Conservation (phyloP, 2,329 filamentous ascomycete species). For the Pseudofabraea citricarpa region DNA sequence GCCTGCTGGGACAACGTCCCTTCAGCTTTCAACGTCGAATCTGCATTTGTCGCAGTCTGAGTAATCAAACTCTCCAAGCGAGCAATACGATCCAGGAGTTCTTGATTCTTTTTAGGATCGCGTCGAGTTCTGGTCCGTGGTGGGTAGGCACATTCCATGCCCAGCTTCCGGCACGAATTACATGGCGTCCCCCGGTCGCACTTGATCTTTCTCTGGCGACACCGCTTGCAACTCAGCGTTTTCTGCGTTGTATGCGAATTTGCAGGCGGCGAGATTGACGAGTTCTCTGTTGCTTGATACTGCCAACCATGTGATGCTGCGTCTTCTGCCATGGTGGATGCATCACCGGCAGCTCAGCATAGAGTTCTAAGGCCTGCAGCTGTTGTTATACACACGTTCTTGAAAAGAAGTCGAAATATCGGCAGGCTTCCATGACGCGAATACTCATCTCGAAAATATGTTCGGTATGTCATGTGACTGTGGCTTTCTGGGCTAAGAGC, state of each 20-base stretch:
- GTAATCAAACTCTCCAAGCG: background rate
- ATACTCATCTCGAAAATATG: too few relatives aligned
- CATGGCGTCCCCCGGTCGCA: background rate
- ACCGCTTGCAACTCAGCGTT: background rate
- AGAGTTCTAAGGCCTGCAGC: too few relatives aligned
- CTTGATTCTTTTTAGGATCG: background rate
- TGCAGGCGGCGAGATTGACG: too few relatives aligned
- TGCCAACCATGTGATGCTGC: background rate
- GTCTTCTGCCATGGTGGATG: background rate
- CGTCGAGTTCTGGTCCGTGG: background rate
- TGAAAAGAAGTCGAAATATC: too few relatives aligned
- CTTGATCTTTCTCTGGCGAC: background rate
- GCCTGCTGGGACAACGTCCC: background rate
- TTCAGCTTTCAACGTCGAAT: background rate
- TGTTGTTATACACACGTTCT: too few relatives aligned
- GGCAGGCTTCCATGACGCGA: too few relatives aligned
- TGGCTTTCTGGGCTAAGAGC: too few relatives aligned
- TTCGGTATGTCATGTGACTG: too few relatives aligned
- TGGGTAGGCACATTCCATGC: slow-evolving; percentile 1
- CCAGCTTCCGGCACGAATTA: background rate
- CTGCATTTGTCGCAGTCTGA: background rate
- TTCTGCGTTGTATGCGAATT: background rate
- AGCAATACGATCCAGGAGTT: background rate
- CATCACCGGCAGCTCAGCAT: too few relatives aligned
- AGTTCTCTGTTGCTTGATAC: too few relatives aligned